Conservation (phyloP, 305 asterid genomes). For the Rubia peregrina region DNA sequence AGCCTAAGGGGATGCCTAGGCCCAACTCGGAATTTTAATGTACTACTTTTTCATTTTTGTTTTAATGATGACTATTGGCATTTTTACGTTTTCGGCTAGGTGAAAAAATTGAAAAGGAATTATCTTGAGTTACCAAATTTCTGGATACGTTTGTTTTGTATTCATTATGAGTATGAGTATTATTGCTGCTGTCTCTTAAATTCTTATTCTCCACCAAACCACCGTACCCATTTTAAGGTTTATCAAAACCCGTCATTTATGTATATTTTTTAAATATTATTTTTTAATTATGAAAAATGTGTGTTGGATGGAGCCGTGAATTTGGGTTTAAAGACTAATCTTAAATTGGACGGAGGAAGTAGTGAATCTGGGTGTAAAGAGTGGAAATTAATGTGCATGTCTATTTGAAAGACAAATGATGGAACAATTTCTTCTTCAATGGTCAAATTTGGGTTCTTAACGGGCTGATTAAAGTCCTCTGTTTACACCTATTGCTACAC, state of each 20-base stretch:
- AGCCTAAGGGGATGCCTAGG: not conserved
- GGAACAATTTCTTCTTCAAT: not conserved
- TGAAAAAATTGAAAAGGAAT: too few species aligned
- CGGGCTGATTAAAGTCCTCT: not conserved
- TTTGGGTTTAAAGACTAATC: too few species aligned
- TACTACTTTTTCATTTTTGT: too few species aligned
- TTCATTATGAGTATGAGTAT: not conserved
- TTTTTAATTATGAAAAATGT: too few species aligned
- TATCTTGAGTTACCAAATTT: not conserved
- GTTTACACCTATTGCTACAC: not conserved
- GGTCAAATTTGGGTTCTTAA: not conserved
- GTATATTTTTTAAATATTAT: too few species aligned
- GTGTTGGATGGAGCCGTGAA: too few species aligned
- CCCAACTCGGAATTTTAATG: not conserved
- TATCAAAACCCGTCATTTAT: too few species aligned
- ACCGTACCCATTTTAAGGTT: too few species aligned
- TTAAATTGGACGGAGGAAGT: not conserved
- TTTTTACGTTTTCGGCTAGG: not conserved
- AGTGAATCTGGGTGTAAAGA: not conserved
- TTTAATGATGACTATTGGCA: not conserved
- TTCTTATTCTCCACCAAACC: not conserved
- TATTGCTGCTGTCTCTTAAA: not conserved
- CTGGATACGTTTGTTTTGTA: not conserved
- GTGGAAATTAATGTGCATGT: slow-evolving; percentile 4
- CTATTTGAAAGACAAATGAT: not conserved